phyloP scores from a whole-genome alignment of 2,329 filamentous ascomycete species.

The Talaromyces albobiverticillius region DNA sequence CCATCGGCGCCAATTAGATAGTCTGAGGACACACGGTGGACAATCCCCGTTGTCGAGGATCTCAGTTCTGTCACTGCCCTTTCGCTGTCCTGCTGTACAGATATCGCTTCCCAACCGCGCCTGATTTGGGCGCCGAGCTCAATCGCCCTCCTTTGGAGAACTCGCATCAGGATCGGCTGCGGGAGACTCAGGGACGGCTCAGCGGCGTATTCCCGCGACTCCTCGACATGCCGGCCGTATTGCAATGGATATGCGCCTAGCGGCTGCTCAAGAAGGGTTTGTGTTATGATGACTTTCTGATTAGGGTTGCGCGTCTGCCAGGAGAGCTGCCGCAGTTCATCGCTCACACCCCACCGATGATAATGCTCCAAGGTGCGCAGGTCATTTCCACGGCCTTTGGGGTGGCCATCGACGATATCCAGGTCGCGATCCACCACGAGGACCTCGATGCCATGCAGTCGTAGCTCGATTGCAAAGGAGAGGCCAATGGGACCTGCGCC shows the following conservation, averaged over 20 bases:
- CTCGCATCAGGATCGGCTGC: not conserved
- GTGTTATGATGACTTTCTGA: conserved; percentile 1
- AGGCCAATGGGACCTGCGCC: conserved; percentile 3
- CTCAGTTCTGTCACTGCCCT: not conserved
- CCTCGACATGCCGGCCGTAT: conserved; percentile 4
- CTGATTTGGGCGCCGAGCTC: conserved; percentile 1
- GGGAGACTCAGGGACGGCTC: conserved; percentile 3
- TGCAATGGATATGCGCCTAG: not conserved
- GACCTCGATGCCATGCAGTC: not conserved
- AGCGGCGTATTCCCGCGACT: not conserved
- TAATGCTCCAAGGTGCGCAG: not conserved
- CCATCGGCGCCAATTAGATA: not conserved
- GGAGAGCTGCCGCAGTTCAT: not conserved
- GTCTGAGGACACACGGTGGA: not conserved
- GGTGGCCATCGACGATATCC: conserved; percentile 3
- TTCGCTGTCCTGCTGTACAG: not conserved
- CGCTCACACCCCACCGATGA: conserved; percentile 1
- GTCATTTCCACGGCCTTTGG: conserved; percentile 2
- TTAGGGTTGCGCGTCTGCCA: conserved; percentile 5
- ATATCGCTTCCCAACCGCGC: conserved; percentile 1
- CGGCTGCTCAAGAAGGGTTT: not conserved
- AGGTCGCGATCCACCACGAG: not conserved
- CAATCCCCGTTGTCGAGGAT: not conserved
- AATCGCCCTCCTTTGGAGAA: conserved; percentile 1
- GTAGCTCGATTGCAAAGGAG: not conserved